Base-by-base conservation (phyloP, 108 stramenopile genomes). In the Skeletonema costatum region DNA sequence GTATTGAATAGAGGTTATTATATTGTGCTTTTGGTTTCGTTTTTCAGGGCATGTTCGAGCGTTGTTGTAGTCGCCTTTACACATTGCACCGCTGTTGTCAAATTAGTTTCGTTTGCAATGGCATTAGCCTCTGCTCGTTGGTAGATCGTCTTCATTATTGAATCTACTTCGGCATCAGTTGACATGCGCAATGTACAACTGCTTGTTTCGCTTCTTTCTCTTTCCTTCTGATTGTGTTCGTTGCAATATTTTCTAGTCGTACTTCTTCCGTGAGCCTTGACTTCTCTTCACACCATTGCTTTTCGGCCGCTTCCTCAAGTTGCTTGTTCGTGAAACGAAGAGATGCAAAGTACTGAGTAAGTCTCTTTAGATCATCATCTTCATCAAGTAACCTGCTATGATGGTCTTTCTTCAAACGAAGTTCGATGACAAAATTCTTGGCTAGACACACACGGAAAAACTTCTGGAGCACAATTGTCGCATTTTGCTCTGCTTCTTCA, bases 71-170 rank as follows among this genome's bases (percentile, higher is more conserved):
- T 67, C 21, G 29, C 30, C 19, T 11, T 59, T 5, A 75, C 66
- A 25, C 74, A 75, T 6, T 31, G 17, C 11, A 66, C 59, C 7
- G 14, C 19, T 19, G 4, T 17, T 19, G n/a, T 51, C 68, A n/a
- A 2, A 17, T 10, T 17, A 60, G 32, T 6, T 17, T 68, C 29
- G 32, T 66, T 32, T 14, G 61, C 71, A n/a, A 51, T 41, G 16
- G 61, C 71, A n/a, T 51, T 41, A 8, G 46, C 71, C 61, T 62
- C 42, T 36, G 78, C 78, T 0, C 60, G 46, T 73, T 79, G 60
- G 59, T 73, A 79, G 16, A 79, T 79, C 30, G 50, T 61, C 48
- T 61, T 59, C 60, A 29, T 73, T 32, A 61, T 41, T 63, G 53
- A 50, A 64, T 39, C n/a, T 2, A 21, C 41, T 36, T 36, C 35